phyloP scores from a whole-genome alignment of 768 basidiomycete genomes.

The Pilatotrama ljubarskyi region DNA sequence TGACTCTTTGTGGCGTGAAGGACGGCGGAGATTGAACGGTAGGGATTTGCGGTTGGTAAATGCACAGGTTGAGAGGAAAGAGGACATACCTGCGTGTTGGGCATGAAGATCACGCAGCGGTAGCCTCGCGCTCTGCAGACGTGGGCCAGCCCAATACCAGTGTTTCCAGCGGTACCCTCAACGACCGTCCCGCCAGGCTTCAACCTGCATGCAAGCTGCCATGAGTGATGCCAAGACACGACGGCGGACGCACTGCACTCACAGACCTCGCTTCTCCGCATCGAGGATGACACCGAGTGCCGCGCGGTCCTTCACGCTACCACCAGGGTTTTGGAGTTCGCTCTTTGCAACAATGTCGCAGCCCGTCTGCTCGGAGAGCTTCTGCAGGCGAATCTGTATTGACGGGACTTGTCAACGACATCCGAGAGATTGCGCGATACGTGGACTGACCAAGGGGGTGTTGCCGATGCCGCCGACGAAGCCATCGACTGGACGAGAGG shows the following conservation, averaged over 20 bases:
- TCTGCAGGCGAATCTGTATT: constrained; percentile 76
- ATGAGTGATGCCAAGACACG: background rate
- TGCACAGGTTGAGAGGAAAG: no score
- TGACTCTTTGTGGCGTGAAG: constrained; percentile 60
- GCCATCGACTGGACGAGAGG: constrained; percentile 55
- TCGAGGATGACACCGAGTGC: constrained; percentile 85
- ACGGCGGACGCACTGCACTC: constrained; percentile 33
- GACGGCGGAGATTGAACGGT: background rate
- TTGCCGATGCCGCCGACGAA: constrained; percentile 90
- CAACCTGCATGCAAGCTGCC: constrained; percentile 48
- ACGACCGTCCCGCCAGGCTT: constrained; percentile 95
- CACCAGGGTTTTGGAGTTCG: constrained; percentile 98
- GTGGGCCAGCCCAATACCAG: constrained; percentile 93
- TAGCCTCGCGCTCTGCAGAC: constrained; percentile 93
- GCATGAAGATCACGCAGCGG: constrained; percentile 99
- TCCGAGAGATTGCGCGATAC: no score
- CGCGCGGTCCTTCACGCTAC: constrained; percentile 96
- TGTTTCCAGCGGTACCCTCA: constrained; percentile 98
- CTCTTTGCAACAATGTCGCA: constrained; percentile 91
- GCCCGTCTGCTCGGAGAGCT: constrained; percentile 80
- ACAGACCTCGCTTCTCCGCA: constrained; percentile 85
- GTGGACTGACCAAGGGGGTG: constrained; percentile 73
- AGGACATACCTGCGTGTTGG: constrained; percentile 73
- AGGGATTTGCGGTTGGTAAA: background rate
- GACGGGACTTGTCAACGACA: background rate